Evolutionary conservation across 2,329 filamentous ascomycete species (phyloP), one percentile per base, ranked within the genome.

Genomic region (Exophiala dermatitidis): DNA sequence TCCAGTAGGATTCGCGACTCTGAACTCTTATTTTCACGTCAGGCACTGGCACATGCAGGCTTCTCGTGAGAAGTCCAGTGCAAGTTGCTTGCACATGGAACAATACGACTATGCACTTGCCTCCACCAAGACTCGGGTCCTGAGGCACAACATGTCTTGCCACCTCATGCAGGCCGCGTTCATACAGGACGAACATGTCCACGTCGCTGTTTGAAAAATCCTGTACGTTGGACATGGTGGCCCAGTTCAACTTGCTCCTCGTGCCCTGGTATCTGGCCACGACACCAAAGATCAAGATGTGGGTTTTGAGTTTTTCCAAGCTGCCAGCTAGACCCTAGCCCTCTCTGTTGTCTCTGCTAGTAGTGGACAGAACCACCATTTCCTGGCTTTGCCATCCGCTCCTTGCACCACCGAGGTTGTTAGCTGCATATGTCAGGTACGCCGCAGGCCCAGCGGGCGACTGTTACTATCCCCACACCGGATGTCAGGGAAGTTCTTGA

Each of bases 391-490:
- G 10, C 26, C 28, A 6, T 30, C 48, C 42, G 30, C 38, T 50
- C 10, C 10, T 29, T 8, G 28, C 48, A 26, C 10, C 32, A 26
- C 38, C 33, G 38, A 28, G 26, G 38, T 32, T 50, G 32, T 32
- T 43, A 50, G 38, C 48, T 28, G 36, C 31, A 50, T 41, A 50
- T 41, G 37, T 46, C 44, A 46, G 44, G 44, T 46, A 46, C 44
- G 44, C 19, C 33, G 44, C 38, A 41, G 10, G 19, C 36, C 36
- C 7, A 38, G 2, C 36, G 28, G 4, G 7, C 38, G 19, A 41
- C 3, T 28, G 12, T 3, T 5, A 5, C 3, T 38, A 12, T 26
- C n/a, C 5, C 38, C n/a, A 41, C 38, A 26, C 19, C n/a, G 5
- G 19, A 19, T 19, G 19, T 34, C 33, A 26, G 28, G 38, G 19